Evolutionary conservation across 306 rosid genomes (phyloP), one percentile per base, ranked within the genome.

Genomic region (Acacia confusa): DNA sequence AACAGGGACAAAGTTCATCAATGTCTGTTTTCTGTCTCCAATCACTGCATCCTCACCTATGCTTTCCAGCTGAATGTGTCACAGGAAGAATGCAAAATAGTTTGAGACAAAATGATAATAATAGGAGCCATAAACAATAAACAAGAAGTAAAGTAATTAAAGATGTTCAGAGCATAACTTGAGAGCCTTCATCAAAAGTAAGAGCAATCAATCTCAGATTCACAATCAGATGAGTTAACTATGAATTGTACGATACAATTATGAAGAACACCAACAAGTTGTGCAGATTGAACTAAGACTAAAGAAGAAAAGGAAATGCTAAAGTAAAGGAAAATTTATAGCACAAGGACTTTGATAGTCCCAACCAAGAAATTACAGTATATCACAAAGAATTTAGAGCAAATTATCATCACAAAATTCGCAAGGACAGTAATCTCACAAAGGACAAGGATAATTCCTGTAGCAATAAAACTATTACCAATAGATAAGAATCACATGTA

Each of bases 41-140:
- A 77, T 85, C 71, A 84, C 95, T 50, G 90, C 47, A 47, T 95
- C 88, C 86, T 93, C 99, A 38, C 92, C 86, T 79, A 95, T 95
- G 88, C 97, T 95, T 85, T 93, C 97, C 30, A 95, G 84, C 99
- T 95, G 82, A 84, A 84, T 58, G 25, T 53, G 77, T 65, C 79
- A 71, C 11, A 76, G 25, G 72, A 24, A 19, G 81, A 64, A 67
- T 64, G 41, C 9, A 25, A 60, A 2, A 7, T 43, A 78, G 78
- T 69, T 61, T 74, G 50, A 11, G 52, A 60, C 57, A 74, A 81
- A 66, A 77, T 14, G 6, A 64, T 50, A 9, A 4, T 24, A 27
- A 27, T 12, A 27, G 63, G 67, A 83, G 32, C 71, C 38, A 74
- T 25, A 69, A 53, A 28, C 70, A 83, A 63, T 6, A 14, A 48